Conservation (phyloP, 2,329 filamentous ascomycete genomes). For the Colletotrichum higginsianum region DNA sequence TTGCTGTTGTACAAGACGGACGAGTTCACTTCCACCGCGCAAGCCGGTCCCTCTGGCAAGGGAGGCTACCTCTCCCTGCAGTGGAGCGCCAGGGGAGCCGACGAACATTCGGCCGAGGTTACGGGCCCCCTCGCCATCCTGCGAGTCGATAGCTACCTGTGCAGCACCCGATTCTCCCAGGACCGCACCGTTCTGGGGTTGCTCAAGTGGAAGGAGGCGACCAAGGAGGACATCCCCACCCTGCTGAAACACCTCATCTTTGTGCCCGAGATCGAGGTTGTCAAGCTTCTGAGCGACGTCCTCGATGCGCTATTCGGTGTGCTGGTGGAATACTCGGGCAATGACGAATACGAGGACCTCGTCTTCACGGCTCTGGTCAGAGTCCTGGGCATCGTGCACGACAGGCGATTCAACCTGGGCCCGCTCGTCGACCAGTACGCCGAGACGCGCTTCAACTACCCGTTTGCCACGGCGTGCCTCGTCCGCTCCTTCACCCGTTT, state of each 20-base stretch:
- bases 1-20: slow-evolving; percentile 92
- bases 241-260: slow-evolving; percentile 89
- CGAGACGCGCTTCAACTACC: slow-evolving; percentile 90
- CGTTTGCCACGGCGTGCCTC: slow-evolving; percentile 90
- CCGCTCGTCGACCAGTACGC: slow-evolving; percentile 94
- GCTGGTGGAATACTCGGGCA: slow-evolving; percentile 90
- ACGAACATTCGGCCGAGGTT: slow-evolving; percentile 80
- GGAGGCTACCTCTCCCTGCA: slow-evolving; percentile 90
- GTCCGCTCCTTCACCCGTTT: slow-evolving; percentile 89
- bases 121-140: slow-evolving; percentile 87
- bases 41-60: slow-evolving; percentile 75
- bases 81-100: slow-evolving; percentile 79
- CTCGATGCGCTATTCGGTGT: slow-evolving; percentile 94
- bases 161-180: slow-evolving; percentile 95
- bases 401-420: slow-evolving; percentile 91
- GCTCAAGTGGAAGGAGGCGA: slow-evolving; percentile 86
- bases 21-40: slow-evolving; percentile 83
- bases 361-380: slow-evolving; percentile 92
- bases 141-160: slow-evolving; percentile 86
- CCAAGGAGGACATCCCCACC: slow-evolving; percentile 78
- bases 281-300: slow-evolving; percentile 91
- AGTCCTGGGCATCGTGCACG: slow-evolving; percentile 93
- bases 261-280: slow-evolving; percentile 96
- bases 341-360: slow-evolving; percentile 92
- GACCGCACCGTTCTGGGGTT: slow-evolving; percentile 88